phyloP scores from a whole-genome alignment of 2,329 filamentous ascomycete species.

The Botrytis paeoniae region DNA sequence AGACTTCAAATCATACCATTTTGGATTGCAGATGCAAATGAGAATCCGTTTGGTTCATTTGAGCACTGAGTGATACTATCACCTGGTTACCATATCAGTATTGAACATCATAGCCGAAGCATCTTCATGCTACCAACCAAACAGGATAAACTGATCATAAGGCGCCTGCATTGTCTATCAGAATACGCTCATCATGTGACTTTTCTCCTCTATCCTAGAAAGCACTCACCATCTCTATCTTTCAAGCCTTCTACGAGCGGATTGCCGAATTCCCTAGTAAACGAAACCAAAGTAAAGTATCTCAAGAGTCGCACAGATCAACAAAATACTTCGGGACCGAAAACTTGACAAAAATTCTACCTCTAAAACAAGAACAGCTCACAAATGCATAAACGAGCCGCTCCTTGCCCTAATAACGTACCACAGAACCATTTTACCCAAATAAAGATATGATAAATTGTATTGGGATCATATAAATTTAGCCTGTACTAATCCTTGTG shows the following conservation, averaged over 20 bases:
- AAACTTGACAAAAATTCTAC: not conserved
- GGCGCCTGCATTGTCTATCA: conserved; percentile 3
- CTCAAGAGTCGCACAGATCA: not conserved
- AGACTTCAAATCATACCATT: conserved; percentile 21
- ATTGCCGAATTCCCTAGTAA: not conserved
- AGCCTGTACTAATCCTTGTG: conserved; percentile 6
- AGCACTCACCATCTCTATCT: not conserved
- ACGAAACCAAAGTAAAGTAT: not conserved
- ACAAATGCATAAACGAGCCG: not conserved
- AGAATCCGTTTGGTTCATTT: conserved; percentile 28
- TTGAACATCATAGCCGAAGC: too few species aligned
- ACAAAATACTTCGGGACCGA: too few species aligned
- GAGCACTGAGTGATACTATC: conserved; percentile 33
- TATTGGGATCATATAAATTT: not conserved
- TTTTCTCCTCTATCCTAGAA: not conserved
- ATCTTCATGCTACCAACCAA: conserved; percentile 1
- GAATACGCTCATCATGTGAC: not conserved
- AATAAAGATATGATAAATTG: not conserved
- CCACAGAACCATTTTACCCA: not conserved
- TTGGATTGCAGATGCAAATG: conserved; percentile 31
- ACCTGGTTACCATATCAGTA: conserved; percentile 19
- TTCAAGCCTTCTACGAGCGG: not conserved
- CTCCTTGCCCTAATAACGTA: not conserved
- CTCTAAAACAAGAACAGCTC: not conserved
- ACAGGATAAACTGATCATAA: conserved; percentile 17